Evolutionary conservation across 1,284 basidiomycete genomes (phyloP).

Genomic region (Farysia itapuensis): DNA sequence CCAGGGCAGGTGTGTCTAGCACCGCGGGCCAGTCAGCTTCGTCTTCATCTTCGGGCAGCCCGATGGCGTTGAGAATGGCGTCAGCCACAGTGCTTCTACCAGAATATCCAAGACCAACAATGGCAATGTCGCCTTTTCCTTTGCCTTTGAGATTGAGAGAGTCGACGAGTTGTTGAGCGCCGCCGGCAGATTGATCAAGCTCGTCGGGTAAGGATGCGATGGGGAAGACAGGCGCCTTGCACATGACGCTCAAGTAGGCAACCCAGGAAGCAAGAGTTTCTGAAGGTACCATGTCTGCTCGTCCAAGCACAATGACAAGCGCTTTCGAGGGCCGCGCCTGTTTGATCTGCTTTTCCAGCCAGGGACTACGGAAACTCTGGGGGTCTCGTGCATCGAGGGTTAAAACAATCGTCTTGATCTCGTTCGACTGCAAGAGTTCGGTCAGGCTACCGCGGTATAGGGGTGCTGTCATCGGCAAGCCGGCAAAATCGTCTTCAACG

Average conservation of each 20-base stretch:
- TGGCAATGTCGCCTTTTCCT: conserved; percentile 30
- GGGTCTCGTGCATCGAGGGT: conserved; percentile 53
- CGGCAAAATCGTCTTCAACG: conserved; percentile 9
- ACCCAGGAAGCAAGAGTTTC: conserved; percentile 48
- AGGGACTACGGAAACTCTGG: conserved; percentile 40
- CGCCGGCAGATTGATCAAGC: conserved; percentile 17
- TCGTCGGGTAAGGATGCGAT: conserved; percentile 26
- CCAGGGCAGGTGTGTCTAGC: conserved; percentile 47
- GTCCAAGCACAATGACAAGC: conserved; percentile 35
- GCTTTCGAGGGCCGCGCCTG: conserved; percentile 14
- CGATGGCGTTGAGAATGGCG: conserved; percentile 40
- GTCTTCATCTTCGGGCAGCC: conserved; percentile 22
- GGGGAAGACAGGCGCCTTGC: conserved; percentile 35
- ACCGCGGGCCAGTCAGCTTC: conserved; percentile 39
- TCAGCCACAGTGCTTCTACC: conserved; percentile 44
- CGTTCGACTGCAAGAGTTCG: conserved; percentile 19
- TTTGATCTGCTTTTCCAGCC: conserved; percentile 42
- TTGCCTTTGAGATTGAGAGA: conserved; percentile 27
- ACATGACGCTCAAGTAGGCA: conserved; percentile 19
- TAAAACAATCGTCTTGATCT: conserved; percentile 40
- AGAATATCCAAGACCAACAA: conserved; percentile 46
- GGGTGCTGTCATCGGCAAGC: conserved; percentile 30
- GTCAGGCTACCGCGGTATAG: conserved; percentile 30
- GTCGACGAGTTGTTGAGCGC: conserved; percentile 38
- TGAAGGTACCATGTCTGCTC: conserved; percentile 50